Evolutionary conservation across 2,329 filamentous ascomycete genomes (phyloP).

Genomic region (Fusarium sp.): DNA sequence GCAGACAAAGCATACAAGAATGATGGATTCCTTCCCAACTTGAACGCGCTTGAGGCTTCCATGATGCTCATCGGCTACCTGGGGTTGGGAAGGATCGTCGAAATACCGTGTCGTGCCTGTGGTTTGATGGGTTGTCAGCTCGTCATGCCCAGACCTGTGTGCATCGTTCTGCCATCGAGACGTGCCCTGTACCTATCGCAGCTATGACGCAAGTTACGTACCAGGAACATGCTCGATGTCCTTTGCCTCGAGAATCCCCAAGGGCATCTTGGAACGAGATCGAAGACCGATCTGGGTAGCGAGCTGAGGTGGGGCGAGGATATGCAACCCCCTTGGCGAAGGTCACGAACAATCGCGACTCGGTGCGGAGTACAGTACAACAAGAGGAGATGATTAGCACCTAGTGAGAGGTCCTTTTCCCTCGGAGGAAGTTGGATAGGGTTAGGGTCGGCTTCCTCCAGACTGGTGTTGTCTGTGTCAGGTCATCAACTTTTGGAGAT

Average conservation of each 20-base stretch:
- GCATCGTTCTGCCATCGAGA: not conserved
- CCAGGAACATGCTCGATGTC: slow-evolving; percentile 79
- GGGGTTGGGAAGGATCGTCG: slow-evolving; percentile 66
- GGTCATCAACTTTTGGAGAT: slow-evolving; percentile 13
- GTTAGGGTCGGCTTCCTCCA: slow-evolving; percentile 19
- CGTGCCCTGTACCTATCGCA: slow-evolving; percentile 2
- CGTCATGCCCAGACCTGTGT: slow-evolving; percentile 11
- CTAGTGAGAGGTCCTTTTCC: not conserved
- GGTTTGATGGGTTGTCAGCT: slow-evolving; percentile 29
- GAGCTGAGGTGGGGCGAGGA: slow-evolving; percentile 10
- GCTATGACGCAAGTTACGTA: slow-evolving; percentile 54
- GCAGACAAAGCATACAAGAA: slow-evolving; percentile 74
- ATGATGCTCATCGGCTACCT: slow-evolving; percentile 56
- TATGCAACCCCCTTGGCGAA: slow-evolving; percentile 1
- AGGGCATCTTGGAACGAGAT: slow-evolving; percentile 53
- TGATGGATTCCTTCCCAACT: slow-evolving; percentile 75
- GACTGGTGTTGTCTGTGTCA: slow-evolving; percentile 6
- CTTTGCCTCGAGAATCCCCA: slow-evolving; percentile 79
- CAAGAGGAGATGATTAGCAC: not conserved
- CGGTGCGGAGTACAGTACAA: not conserved
- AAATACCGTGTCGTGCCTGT: slow-evolving; percentile 74
- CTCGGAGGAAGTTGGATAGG: slow-evolving; percentile 1
- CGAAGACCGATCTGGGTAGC: slow-evolving; percentile 14
- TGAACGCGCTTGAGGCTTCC: slow-evolving; percentile 77
- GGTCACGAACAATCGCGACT: slow-evolving; percentile 8